Evolutionary conservation across 306 rosid genomes (phyloP).

Genomic region (Canavalia ensiformis): DNA sequence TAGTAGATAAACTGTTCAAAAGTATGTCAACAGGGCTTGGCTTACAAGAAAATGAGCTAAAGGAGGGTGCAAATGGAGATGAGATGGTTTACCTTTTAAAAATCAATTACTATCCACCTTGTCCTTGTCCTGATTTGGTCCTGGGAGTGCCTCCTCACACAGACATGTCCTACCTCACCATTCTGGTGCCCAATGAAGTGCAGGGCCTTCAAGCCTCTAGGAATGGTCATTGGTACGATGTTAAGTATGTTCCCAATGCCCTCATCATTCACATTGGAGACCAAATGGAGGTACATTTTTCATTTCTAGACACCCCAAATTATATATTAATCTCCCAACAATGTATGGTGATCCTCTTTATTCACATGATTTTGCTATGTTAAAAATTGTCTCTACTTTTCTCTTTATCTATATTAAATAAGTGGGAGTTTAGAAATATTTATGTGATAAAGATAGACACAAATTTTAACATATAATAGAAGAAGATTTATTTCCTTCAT

Average conservation of each 20-base stretch:
- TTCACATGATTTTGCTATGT: no score
- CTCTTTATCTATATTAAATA: no score
- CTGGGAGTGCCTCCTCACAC: conserved; percentile 83
- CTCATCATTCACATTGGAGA: conserved; percentile 82
- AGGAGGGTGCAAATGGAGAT: conserved; percentile 67
- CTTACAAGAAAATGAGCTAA: conserved; percentile 65
- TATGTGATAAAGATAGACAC: no score
- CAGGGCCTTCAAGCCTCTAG: conserved; percentile 83
- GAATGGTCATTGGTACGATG: conserved; percentile 75
- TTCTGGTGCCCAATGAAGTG: conserved; percentile 79
- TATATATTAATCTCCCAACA: no score
- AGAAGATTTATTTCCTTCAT: no score
- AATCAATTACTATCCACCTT: conserved; percentile 90
- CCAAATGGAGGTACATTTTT: conserved; percentile 68
- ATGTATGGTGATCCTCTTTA: no score
- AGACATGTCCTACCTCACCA: conserved; percentile 72
- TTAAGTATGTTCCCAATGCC: conserved; percentile 77
- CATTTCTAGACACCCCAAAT: no score
- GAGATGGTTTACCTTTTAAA: conserved; percentile 65
- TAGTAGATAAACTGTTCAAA: conserved; percentile 66
- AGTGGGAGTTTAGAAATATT: no score
- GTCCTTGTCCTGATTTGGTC: conserved; percentile 80
- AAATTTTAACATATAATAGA: no score
- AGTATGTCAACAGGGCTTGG: conserved; percentile 68
- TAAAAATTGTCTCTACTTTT: no score